Base-by-base conservation (phyloP, 768 basidiomycete species). In the Calocera viscosa region DNA sequence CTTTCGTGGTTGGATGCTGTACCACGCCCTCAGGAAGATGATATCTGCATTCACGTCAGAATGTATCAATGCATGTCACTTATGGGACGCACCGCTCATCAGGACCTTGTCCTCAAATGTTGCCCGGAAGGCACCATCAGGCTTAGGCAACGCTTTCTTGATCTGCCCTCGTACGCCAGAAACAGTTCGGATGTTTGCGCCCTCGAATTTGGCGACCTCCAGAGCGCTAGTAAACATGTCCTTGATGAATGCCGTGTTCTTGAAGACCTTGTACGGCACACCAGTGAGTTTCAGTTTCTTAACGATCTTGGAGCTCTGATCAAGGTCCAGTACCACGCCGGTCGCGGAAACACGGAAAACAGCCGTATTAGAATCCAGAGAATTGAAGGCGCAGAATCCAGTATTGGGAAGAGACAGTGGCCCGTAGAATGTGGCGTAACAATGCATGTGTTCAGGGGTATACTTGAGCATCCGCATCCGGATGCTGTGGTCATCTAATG, bases 391-490 rank as follows among this genome's bases (percentile, higher is more conserved):
- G 75, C 96, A 98, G 78, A 99, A 94, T 34, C 94, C 94, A 0
- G 92, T 96, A 77, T 96, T 96, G 24, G 94, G 95, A 0, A 91
- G 79, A 1, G 92, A 80, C 24, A 92, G 86, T 7, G 96, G 95
- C 0, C 93, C 95, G 73, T 94, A 99, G 77, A 98, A 96, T 1
- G 94, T 96, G 1, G 94, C 95, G 73, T 88, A 95, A 73, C 96
- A 99, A 75, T 99, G 96, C 96, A 95, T 97, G 73, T 99, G 96
- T 77, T 99, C 96, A 0, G 96, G 96, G 0, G 96, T 97, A 75
- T 99, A 99, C 78, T 99, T 99, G 78, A 99, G 89, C 88, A 98
- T 90, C 38, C 96, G 91, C 87, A 97, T 96, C 19, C 96, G 90
- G 71, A 97, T 95, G 11, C 90, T 92, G 74, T 96, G 94, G 76